Percentiles rank a stretch among this genome's conserved stretches.
Conservation (phyloP, 305 asterid species). For the Solanum hybrid region DNA sequence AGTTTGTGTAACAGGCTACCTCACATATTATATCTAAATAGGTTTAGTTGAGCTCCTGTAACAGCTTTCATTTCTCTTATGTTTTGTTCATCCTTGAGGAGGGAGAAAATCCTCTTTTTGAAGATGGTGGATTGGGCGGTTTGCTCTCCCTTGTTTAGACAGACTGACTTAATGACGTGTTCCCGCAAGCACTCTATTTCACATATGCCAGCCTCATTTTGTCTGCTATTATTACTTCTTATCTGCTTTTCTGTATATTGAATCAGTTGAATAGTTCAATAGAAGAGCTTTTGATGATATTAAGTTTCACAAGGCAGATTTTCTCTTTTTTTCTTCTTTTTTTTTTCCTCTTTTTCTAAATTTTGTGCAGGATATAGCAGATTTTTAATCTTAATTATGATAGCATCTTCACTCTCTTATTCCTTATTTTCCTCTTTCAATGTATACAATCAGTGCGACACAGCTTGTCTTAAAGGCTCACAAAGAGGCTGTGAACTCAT, state of each 20-base stretch:
- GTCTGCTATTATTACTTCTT: background rate
- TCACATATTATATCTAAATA: background rate
- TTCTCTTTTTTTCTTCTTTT: background rate
- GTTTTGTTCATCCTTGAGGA: background rate
- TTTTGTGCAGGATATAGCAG: background rate
- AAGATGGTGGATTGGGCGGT: background rate
- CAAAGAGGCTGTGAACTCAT: constrained; percentile 94
- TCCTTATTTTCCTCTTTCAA: constrained; percentile 8
- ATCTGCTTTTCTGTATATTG: background rate
- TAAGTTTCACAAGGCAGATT: background rate
- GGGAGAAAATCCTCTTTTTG: background rate
- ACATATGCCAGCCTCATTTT: background rate
- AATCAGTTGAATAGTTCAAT: background rate
- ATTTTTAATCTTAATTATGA: background rate
- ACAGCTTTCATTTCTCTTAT: background rate
- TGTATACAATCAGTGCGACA: constrained; percentile 57
- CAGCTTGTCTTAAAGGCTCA: constrained; percentile 93
- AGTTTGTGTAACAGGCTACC: background rate
- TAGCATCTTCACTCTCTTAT: background rate
- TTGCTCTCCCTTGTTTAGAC: background rate
- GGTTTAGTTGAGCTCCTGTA: background rate
- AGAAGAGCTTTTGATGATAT: background rate
- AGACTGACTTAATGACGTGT: background rate
- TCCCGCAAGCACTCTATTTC: background rate
- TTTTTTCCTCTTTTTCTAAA: background rate